phyloP scores from a whole-genome alignment of 352 stramenopile species.

The Thalassiosira hispida region DNA sequence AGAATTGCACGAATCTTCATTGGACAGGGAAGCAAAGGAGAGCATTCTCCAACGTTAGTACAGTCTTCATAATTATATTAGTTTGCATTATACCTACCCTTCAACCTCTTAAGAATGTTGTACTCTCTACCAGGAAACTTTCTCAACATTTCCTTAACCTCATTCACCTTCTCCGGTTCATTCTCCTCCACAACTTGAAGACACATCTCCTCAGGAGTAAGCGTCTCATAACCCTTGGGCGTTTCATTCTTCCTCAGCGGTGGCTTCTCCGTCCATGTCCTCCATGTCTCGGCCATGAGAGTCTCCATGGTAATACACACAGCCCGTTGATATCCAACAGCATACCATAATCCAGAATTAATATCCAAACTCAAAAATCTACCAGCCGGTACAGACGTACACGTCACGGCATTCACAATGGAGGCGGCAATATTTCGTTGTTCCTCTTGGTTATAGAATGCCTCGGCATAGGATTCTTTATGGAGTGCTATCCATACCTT shows the following conservation, averaged over 20 bases:
- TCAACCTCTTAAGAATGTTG: conserved; percentile 76
- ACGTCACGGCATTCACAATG: conserved; percentile 70
- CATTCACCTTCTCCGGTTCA: conserved; percentile 72
- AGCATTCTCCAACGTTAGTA: no score
- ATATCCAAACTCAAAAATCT: conserved; percentile 76
- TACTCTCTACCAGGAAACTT: conserved; percentile 78
- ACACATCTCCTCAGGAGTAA: conserved; percentile 62
- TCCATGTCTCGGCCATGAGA: conserved; percentile 67
- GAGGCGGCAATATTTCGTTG: conserved; percentile 70
- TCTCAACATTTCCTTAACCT: conserved; percentile 67
- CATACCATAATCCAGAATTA: conserved; percentile 64
- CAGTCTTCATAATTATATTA: no score
- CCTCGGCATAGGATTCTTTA: conserved; percentile 31
- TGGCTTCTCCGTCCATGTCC: conserved; percentile 75
- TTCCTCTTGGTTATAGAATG: conserved; percentile 55
- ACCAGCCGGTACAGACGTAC: conserved; percentile 61
- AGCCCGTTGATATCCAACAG: conserved; percentile 76
- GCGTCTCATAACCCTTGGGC: conserved; percentile 18
- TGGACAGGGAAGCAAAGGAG: no score
- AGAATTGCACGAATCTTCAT: no score
- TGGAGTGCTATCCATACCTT: conserved; percentile 51
- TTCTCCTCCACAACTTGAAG: conserved; percentile 65
- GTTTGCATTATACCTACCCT: conserved; percentile 52
- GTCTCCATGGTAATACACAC: conserved; percentile 75
- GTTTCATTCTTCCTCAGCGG: conserved; percentile 37